phyloP scores from a whole-genome alignment of 192 early-diverging fungal species.

The Backusella tuberculispora region DNA sequence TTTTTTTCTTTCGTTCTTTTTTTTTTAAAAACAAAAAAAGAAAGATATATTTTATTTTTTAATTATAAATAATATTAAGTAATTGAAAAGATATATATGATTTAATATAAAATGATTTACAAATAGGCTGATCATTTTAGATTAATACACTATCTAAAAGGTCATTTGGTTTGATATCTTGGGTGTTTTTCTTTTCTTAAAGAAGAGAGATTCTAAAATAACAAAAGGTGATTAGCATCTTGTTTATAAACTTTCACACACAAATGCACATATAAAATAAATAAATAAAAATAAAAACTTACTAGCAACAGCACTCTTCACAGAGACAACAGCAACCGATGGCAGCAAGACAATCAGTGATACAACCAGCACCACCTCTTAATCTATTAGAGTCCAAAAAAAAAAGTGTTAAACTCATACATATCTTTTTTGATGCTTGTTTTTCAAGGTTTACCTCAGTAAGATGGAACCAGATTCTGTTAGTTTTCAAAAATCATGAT shows the following conservation, averaged over 20 bases:
- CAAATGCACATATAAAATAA: not conserved
- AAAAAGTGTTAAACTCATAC: not conserved
- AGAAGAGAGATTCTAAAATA: not conserved
- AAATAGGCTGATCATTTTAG: not conserved
- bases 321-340: conserved; percentile 20
- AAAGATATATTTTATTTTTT: too few relatives aligned
- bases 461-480: conserved; percentile 17
- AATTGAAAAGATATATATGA: too few relatives aligned
- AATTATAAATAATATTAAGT: too few relatives aligned
- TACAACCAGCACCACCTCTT: conserved; percentile 21
- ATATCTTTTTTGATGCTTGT: not conserved
- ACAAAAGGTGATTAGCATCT: not conserved
- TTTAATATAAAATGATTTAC: too few relatives aligned
- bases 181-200: too few relatives aligned
- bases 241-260: not conserved
- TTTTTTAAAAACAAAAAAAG: not conserved
- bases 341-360: conserved; percentile 15
- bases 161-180: not conserved
- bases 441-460: not conserved
- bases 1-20: not conserved
- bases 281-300: not conserved
- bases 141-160: not conserved
- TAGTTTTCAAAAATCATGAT: not conserved
- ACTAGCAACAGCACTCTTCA: conserved; percentile 17
- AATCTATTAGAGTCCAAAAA: conserved; percentile 1